Evolutionary conservation across 2,329 filamentous ascomycete species (phyloP), one percentile per base, ranked within the genome.

Genomic region (Penicillium concentricum): DNA sequence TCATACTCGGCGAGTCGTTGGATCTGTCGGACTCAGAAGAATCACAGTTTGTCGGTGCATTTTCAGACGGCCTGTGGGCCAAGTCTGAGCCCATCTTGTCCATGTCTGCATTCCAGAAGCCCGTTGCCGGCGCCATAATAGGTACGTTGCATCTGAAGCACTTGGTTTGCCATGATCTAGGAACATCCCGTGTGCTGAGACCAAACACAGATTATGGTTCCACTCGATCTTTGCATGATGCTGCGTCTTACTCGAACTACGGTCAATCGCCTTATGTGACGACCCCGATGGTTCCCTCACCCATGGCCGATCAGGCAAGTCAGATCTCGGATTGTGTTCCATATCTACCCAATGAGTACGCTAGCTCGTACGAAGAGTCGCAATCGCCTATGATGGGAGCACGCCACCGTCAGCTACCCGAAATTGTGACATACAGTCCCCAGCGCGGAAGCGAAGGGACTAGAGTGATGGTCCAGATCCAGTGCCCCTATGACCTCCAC

Each of bases 91-190:
- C 85, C 79, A 77, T 86, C 69, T 79, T 90, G 78, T 86, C 88
- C 77, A 92, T 92, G 89, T 88, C 90, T 75, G 87, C 87, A 77
- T 92, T 91, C 82, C 81, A 83, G 71, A 96, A 95, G 78, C 78
- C 85, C 57, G 86, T 89, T 74, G 82, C 87, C 76, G 82, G 88
- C 75, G 88, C 88, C 74, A 84, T 92, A 79, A 89, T 93, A 78
- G 89, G 92, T 95, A 81, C 79, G 91, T 87, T 59, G 22, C 16
- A 51, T 50, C 34, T 37, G 35, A 22, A 34, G 18, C 30, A 50
- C 24, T 38, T n/a, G 20, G 5, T 30, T 18, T 53, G 38, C 22
- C 38, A 15, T 56, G 42, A 32, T 52, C 22, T 34, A 37, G 28
- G 22, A 35, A 42, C 22, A 35, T 49, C 44, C 58, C 46, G 64